Base-by-base conservation (phyloP, 1,284 basidiomycete genomes). In the Trichosporon sp. region DNA sequence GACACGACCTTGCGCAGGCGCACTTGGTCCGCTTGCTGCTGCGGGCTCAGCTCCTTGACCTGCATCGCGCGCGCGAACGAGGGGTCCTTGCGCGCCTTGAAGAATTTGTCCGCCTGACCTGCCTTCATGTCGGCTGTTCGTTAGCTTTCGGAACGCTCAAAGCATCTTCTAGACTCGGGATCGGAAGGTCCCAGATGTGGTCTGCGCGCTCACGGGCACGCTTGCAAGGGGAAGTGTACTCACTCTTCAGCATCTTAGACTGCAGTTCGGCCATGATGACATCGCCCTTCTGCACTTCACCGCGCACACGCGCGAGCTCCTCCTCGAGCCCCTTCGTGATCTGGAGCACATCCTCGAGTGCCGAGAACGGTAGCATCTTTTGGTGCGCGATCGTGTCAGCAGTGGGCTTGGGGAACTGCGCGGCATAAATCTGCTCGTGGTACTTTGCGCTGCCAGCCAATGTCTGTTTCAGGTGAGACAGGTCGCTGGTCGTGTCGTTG, bases 1-100 rank as follows among this genome's bases (percentile, higher is more conserved):
- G 82, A 63, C 21, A 79, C 75, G 11, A 78, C 69, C 56, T 80
- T 78, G 25, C 82, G 76, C 31, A 85, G 74, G 56, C 76, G 74
- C 52, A 72, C 68, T 69, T 83, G 83, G 59, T 80, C 82, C 54
- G 81, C 81, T 11, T 78, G 70, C 64, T 84, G 84, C 67, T 84
- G 82, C 0, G 84, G 82, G 16, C 81, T 82, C 0, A 85, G 78
- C 66, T 84, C 82, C 34, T 81, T 76, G 11, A 83, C 76, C 37
- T 81, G 76, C 54, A 83, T 78, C 65, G 81, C 77, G 57, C 80
- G 79, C 19, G 81, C 81, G 59, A 83, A 82, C 1, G 76, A 74
- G 0, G 83, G 81, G 69, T 85, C 83, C 49, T 77, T 70, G 21
- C 77, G 73, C 0, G 83, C 83, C 57, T 82, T 78, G 29, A 84